Evolutionary conservation across 1,284 basidiomycete genomes (phyloP), one percentile per base, ranked within the genome.

Genomic region (Puccinia horiana): DNA sequence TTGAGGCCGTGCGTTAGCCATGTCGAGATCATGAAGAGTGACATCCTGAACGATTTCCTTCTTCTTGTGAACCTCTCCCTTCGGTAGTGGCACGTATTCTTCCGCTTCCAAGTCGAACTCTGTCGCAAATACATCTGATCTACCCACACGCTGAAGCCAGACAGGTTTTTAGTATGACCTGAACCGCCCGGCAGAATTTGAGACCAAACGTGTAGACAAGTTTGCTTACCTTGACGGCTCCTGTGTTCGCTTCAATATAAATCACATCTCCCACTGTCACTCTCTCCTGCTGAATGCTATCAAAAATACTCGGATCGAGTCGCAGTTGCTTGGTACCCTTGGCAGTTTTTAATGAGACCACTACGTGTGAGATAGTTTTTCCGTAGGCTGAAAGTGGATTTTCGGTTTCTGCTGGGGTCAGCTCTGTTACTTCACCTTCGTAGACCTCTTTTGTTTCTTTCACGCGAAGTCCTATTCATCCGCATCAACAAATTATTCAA

Each of bases 361-460:
- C 90, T 84, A 99, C 96, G 88, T 98, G 95, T 40, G 94, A 95
- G 82, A 99, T 95, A 0, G 96, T 98, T 89, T 99, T 99, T 85
- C 96, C 97, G 87, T 99, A 99, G 65, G 96, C 96, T 82, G 93
- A 94, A 67, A 97, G 89, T 52, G 95, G 95, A 88, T 97, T 98
- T 88, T 97, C 95, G 14, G 94, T 91, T 88, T 97, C 97, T 44
- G 94, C 92, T 0, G 96, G 96, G 2, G 96, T 98, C 83, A 99
- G 88, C 86, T 99, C 96, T 11, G 96, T 98, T 47, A 99, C 93
- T 88, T 99, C 97, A 83, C 96, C 96, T 87, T 99, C 96, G 88
- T 96, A 99, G 12, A 99, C 95, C 86, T 98, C 95, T 87, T 99
- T 99, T 2, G 95, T 98, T 88, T 99, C 96, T 88, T 98, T 98